Evolutionary conservation across 306 rosid species (phyloP).

Genomic region (Ziziphus jujuba): DNA sequence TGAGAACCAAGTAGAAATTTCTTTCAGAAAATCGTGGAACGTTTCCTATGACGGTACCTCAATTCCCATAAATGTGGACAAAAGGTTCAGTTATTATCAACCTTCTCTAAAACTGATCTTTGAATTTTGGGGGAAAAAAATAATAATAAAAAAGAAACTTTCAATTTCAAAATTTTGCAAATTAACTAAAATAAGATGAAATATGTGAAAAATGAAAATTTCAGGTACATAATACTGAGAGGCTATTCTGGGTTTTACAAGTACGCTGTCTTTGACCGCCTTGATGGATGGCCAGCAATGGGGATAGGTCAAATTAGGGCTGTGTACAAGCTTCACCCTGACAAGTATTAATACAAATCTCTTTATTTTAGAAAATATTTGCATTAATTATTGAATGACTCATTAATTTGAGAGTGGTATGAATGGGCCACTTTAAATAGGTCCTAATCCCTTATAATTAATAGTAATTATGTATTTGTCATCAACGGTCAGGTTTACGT

Average conservation of each 20-base stretch:
- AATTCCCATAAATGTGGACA: constrained; percentile 61
- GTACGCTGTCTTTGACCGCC: constrained; percentile 55
- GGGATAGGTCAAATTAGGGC: constrained; percentile 49
- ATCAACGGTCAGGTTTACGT: constrained; percentile 55
- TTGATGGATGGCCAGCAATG: constrained; percentile 47
- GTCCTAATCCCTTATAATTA: too few species aligned
- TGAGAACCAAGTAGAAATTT: constrained; percentile 55
- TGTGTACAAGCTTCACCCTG: constrained; percentile 49
- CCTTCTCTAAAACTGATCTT: neutral
- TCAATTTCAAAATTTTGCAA: too few species aligned
- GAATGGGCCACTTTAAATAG: too few species aligned
- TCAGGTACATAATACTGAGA: constrained; percentile 60
- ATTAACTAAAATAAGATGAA: too few species aligned
- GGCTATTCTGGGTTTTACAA: constrained; percentile 67
- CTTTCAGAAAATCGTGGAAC: constrained; percentile 57
- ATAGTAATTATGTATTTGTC: too few species aligned
- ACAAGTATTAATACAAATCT: constrained; percentile 33
- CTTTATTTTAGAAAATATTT: too few species aligned
- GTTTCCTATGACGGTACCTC: constrained; percentile 13
- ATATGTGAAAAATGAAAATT: too few species aligned
- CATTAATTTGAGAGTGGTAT: too few species aligned
- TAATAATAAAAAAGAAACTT: too few species aligned
- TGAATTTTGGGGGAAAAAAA: neutral
- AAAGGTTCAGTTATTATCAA: constrained; percentile 42
- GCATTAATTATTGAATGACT: too few species aligned